These are phyloP conservation scores for Picocystis sp. DNA, from an alignment of 163 green algal species.

Conservation along the genomic window DNA sequence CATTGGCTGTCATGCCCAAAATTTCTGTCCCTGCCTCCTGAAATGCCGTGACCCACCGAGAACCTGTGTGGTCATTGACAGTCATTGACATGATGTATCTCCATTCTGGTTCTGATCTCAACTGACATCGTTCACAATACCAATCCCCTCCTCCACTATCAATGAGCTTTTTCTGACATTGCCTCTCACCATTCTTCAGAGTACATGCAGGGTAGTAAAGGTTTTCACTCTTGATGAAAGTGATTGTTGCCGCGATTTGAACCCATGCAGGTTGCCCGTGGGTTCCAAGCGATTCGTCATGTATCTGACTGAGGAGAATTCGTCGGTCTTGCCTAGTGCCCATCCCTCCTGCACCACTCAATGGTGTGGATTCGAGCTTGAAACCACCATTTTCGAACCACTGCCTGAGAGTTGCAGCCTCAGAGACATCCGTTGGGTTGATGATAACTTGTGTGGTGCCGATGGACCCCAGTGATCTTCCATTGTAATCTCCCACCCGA, in stretches of 20 bases:
- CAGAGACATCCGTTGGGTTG: slow-evolving; percentile 49
- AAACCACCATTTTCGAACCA: slow-evolving; percentile 59
- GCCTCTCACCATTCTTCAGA: slow-evolving; percentile 28
- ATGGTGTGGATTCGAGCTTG: slow-evolving; percentile 16
- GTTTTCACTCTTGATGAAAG: slow-evolving; percentile 44
- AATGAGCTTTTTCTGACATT: slow-evolving; percentile 84
- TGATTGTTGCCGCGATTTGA: slow-evolving; percentile 31
- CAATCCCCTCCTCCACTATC: slow-evolving; percentile 27
- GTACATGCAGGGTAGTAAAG: slow-evolving; percentile 60
- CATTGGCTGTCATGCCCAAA: slow-evolving; percentile 32
- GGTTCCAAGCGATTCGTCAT: slow-evolving; percentile 55
- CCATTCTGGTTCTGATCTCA: slow-evolving; percentile 21
- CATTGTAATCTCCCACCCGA: slow-evolving; percentile 85
- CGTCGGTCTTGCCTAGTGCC: slow-evolving; percentile 33
- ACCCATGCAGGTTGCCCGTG: slow-evolving; percentile 42
- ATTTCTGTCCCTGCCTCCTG: slow-evolving; percentile 44
- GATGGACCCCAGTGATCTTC: slow-evolving; percentile 72
- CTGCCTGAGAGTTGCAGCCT: slow-evolving; percentile 37
- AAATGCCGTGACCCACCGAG: slow-evolving; percentile 63
- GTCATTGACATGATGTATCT: slow-evolving; percentile 52
- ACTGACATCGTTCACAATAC: slow-evolving; percentile 26
- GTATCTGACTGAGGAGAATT: slow-evolving; percentile 30
- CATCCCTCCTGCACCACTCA: slow-evolving; percentile 34
- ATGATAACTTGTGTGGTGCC: slow-evolving; percentile 40
- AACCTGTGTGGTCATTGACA: slow-evolving; percentile 58